Percentiles rank a stretch among this genome's conserved stretches.
These are phyloP conservation scores for Hericium erinaceus DNA, from an alignment of 768 basidiomycete genomes.

Conservation along the genomic window DNA sequence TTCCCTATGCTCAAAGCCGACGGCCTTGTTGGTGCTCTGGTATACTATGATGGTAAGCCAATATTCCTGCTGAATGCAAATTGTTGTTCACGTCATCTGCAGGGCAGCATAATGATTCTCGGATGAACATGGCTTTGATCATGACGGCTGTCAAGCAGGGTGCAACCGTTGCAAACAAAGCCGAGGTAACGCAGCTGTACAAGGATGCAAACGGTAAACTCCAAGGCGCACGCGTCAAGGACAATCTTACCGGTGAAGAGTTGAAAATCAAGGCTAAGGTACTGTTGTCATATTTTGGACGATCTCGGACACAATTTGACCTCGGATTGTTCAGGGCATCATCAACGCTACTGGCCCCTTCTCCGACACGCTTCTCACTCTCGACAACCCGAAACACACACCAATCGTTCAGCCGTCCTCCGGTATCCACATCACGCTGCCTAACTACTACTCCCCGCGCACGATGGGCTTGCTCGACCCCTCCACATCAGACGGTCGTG, in stretches of 20 bases:
- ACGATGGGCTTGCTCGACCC: slow-evolving; percentile 96
- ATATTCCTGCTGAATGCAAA: slow-evolving; percentile 26
- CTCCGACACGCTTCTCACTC: slow-evolving; percentile 71
- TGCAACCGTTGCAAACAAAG: slow-evolving; percentile 82
- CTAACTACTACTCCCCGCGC: slow-evolving; percentile 92
- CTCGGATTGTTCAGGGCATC: slow-evolving; percentile 47
- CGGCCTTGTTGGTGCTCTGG: slow-evolving; percentile 87
- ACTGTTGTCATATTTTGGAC: background rate
- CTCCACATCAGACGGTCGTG: slow-evolving; percentile 89
- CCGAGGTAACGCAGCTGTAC: slow-evolving; percentile 70
- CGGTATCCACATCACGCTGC: slow-evolving; percentile 93
- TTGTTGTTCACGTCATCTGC: slow-evolving; percentile 2
- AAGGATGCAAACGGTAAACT: slow-evolving; percentile 61
- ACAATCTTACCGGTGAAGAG: slow-evolving; percentile 74
- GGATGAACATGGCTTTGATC: slow-evolving; percentile 95
- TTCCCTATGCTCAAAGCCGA: slow-evolving; percentile 96
- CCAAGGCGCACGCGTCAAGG: slow-evolving; percentile 66
- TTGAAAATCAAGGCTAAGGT: slow-evolving; percentile 80
- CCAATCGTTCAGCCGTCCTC: slow-evolving; percentile 90
- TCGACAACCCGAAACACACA: slow-evolving; percentile 69
- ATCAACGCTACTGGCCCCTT: slow-evolving; percentile 98
- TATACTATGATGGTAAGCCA: slow-evolving; percentile 85
- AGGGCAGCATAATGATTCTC: slow-evolving; percentile 97
- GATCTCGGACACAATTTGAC: background rate
- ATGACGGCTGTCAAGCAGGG: slow-evolving; percentile 93